Conservation (phyloP, 129 eudicot species). For the Arctium lappa region DNA sequence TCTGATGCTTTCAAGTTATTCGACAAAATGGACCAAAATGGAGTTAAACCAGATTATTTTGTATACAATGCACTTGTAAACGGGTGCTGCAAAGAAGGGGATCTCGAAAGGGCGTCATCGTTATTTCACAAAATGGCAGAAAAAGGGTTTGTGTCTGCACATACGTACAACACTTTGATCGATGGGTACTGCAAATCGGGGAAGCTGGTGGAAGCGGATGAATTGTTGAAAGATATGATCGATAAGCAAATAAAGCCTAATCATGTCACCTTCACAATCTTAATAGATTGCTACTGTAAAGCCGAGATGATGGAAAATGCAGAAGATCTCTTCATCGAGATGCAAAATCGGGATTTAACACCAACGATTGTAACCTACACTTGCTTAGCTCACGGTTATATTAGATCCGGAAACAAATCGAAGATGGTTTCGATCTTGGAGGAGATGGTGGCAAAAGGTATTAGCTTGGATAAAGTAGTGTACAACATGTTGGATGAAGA, state of each 20-base stretch:
- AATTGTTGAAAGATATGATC: slow-evolving; percentile 62
- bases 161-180: slow-evolving; percentile 72
- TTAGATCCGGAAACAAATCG: slow-evolving; percentile 42
- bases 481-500: slow-evolving; percentile 50
- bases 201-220: slow-evolving; percentile 57
- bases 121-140: slow-evolving; percentile 51
- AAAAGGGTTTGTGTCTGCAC: slow-evolving; percentile 51
- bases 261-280: slow-evolving; percentile 70
- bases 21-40: slow-evolving; percentile 48
- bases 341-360: slow-evolving; percentile 57
- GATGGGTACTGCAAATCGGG: slow-evolving; percentile 71
- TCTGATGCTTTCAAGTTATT: slow-evolving; percentile 56
- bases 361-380: slow-evolving; percentile 83
- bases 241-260: slow-evolving; percentile 50
- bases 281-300: slow-evolving; percentile 67
- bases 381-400: slow-evolving; percentile 64
- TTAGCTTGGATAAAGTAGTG: slow-evolving; percentile 64
- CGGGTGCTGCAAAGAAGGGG: slow-evolving; percentile 70
- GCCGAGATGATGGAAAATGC: slow-evolving; percentile 68
- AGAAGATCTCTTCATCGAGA: slow-evolving; percentile 63
- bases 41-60: slow-evolving; percentile 52
- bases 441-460: slow-evolving; percentile 62
- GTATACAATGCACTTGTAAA: slow-evolving; percentile 61
- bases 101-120: slow-evolving; percentile 57
- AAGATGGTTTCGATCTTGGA: slow-evolving; percentile 67